Base-by-base conservation (phyloP, 2,329 filamentous ascomycete species). In the Stromatinia cepivora region DNA sequence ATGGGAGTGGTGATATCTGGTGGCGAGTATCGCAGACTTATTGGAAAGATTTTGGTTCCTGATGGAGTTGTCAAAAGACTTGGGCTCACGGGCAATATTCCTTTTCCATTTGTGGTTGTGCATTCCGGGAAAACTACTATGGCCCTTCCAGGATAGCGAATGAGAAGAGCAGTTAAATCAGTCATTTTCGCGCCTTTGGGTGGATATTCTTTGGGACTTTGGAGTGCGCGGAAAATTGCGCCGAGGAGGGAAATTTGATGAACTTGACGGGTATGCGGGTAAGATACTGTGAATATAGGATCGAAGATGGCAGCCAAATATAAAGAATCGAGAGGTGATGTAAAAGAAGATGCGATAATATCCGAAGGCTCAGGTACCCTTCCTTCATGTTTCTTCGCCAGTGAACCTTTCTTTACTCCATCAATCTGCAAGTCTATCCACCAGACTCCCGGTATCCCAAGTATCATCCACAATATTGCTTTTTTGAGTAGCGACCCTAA, bases 341-440 rank as follows among this genome's bases (percentile, higher is more conserved):
- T 97, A 79, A 94, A 95, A 71, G 93, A 95, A 65, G 92, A 91
- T 62, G 93, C 94, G 76, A 99, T 95, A 75, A 99, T 85, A 69
- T 90, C 91, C 59, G 91, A 88, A 6, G 90, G 87, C 69, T 90
- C 87, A 1, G 95, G 95, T 25, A 98, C 87, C 53, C 92, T 88
- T 70, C 89, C 84, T 69, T 85, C 82, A 52, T 91, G 89, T 75
- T 93, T 89, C 76, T 90, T 89, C 59, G 91, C 89, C 45, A 97
- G 84, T 36, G 91, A 94, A 82, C 95, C 95, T 81, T 93, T 92
- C 81, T 92, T 94, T 67, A 99, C 95, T 70, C 94, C 94, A 79
- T 99, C 95, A 73, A 99, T 92, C 80, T 97, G 94, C n/a, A 99
- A 84, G 80, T 99, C 95, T 69, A 97, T 90, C 94, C 94, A 98